These are phyloP conservation scores for Cynanchum wilfordii DNA, from an alignment of 257 asterid genomes.

Conservation along the genomic window DNA sequence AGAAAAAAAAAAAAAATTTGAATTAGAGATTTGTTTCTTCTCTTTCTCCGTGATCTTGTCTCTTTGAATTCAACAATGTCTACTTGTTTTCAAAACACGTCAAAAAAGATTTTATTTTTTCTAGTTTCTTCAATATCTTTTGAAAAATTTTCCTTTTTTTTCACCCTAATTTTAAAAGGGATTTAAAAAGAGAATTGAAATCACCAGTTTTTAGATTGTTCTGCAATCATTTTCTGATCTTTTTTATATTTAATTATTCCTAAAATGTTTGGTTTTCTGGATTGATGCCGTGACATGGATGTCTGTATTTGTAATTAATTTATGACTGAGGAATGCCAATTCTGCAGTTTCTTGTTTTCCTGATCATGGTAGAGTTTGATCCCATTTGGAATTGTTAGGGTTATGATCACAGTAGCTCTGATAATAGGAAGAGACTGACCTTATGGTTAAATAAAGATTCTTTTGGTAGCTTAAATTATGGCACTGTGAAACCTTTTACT, in stretches of 20 bases:
- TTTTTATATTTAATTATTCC: conserved; percentile 5
- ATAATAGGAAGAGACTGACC: conserved; percentile 8
- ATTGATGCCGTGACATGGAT: conserved; percentile 22
- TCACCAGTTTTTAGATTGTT: conserved; percentile 1
- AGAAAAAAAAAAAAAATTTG: too few species aligned
- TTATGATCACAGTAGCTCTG: conserved; percentile 22
- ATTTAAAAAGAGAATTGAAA: background rate
- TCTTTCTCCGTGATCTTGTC: conserved; percentile 30
- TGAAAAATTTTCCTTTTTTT: background rate
- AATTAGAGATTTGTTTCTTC: conserved; percentile 30
- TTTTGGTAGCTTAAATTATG: conserved; percentile 20
- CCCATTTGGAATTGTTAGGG: conserved; percentile 18
- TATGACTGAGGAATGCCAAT: conserved; percentile 16
- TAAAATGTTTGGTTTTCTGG: conserved; percentile 8
- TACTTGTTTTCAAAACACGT: conserved; percentile 22
- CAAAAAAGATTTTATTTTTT: conserved; percentile 3
- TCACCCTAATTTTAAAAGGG: background rate
- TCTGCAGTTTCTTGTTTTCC: conserved; percentile 2
- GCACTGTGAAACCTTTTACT: conserved; percentile 11
- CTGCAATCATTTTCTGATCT: conserved; percentile 11
- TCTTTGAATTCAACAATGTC: conserved; percentile 26
- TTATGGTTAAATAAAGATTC: conserved; percentile 9
- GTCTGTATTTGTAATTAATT: background rate
- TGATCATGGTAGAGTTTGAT: conserved; percentile 34
- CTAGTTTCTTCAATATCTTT: conserved; percentile 8